Base-by-base conservation (phyloP, 805 yeast genomes). In the Candida fluviatilis region DNA sequence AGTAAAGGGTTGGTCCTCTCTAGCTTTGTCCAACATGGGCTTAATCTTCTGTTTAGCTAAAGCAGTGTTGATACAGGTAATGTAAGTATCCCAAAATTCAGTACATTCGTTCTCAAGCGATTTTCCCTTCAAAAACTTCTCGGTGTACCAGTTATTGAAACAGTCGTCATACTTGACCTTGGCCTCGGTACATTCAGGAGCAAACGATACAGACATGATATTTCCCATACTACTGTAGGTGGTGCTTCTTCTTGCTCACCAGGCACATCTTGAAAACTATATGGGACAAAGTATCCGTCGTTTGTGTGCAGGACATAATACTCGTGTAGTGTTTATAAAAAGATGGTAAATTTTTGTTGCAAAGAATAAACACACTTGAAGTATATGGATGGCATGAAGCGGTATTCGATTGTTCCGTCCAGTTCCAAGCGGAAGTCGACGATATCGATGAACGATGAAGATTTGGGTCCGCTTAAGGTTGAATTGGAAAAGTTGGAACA, bases 71-170 rank as follows among this genome's bases (percentile, higher is more conserved):
- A 93, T 81, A 64, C 99, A 93, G n/a, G 80, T 80, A 50, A 85
- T 86, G 60, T 93, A 93, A 38, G 78, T 82, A 41, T 77, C 76
- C 96, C 97, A 93, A 23, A 86, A 74, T 21, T 82, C 91, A 38
- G 86, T 83, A 62, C 99, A 93, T 62, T 91, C 97, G 57, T 91
- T 91, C 50, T 83, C 74, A 39, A 78, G 62, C 49, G 76, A 60
- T 49, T 65, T 59, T 2, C 73, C 73, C 45, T 69, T 60, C 40
- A 84, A 64, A 48, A 84, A 84, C 60, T 84, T 84, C 50, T 93
- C 97, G 4, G 93, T 81, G 58, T 93, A 93, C 99, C 99, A 90
- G 48, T 76, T 75, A 62, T 89, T 90, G 67, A 93, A 93, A 60
- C 99, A 93, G 53, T 81, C 84, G 57, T 93, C 98, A 55, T 93